Evolutionary conservation across 306 rosid species (phyloP).

Genomic region (Trifolium fragiferum): DNA sequence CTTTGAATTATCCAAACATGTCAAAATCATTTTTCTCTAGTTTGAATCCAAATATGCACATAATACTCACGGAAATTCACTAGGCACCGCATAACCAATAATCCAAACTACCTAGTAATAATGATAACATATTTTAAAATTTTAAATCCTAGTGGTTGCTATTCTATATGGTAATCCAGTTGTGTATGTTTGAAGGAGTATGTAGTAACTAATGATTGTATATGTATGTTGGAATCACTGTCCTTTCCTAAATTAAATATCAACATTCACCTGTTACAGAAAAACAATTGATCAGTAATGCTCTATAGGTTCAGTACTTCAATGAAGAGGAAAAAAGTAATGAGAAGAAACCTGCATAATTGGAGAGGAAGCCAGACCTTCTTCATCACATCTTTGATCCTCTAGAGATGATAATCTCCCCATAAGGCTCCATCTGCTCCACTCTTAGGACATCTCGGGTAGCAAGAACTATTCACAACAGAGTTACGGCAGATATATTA

Average conservation of each 20-base stretch:
- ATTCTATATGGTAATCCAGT: conserved; percentile 4
- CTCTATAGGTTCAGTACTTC: background rate
- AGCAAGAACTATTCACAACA: conserved; percentile 61
- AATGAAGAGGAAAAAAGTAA: conserved; percentile 11
- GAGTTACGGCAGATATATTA: background rate
- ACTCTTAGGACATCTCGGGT: conserved; percentile 63
- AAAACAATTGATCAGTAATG: background rate
- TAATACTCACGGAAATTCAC: background rate
- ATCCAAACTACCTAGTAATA: conserved; percentile 1
- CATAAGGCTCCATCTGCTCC: conserved; percentile 59
- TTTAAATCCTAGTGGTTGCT: conserved; percentile 4
- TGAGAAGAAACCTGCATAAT: conserved; percentile 18
- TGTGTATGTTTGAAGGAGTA: background rate
- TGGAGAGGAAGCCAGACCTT: conserved; percentile 39
- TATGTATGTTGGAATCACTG: background rate
- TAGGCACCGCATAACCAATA: background rate
- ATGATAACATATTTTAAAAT: background rate
- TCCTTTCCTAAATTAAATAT: conserved; percentile 33
- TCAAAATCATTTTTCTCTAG: too few species aligned
- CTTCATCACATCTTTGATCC: conserved; percentile 64
- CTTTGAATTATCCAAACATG: background rate
- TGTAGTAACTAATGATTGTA: background rate
- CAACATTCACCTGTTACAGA: conserved; percentile 6
- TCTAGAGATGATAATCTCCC: conserved; percentile 69
- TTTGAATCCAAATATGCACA: too few species aligned